Evolutionary conservation across 2,329 filamentous ascomycete species (phyloP).

Genomic region (Lojkania enalia): DNA sequence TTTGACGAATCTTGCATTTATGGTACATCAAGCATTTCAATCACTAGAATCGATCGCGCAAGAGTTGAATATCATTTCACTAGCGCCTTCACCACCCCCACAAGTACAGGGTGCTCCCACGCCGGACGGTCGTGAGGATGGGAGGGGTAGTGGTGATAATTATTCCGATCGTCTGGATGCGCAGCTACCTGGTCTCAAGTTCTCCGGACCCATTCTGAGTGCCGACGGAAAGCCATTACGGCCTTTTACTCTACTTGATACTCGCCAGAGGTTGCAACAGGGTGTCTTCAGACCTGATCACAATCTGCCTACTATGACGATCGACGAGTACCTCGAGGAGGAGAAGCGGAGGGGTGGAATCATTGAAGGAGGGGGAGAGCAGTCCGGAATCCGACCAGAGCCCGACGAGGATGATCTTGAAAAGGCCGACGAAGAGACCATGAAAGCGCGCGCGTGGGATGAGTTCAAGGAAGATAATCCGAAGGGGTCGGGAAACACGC

Average conservation of each 20-base stretch:
- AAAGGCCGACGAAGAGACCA: constrained; percentile 84
- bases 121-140: constrained; percentile 53
- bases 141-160: constrained; percentile 50
- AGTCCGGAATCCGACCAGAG: constrained; percentile 67
- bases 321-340: constrained; percentile 96
- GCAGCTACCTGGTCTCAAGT: constrained; percentile 45
- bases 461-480: constrained; percentile 91
- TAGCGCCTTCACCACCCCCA: constrained; percentile 64
- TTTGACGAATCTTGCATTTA: constrained; percentile 72
- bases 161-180: constrained; percentile 77
- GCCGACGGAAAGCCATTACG: constrained; percentile 81
- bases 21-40: constrained; percentile 79
- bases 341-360: constrained; percentile 83
- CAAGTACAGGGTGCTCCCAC: constrained; percentile 40
- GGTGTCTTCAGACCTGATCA: constrained; percentile 90
- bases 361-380: constrained; percentile 85
- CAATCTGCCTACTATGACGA: constrained; percentile 94
- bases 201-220: constrained; percentile 73
- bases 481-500: constrained; percentile 78
- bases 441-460: constrained; percentile 95
- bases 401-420: constrained; percentile 88
- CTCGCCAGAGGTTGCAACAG: constrained; percentile 71
- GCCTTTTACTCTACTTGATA: constrained; percentile 84
- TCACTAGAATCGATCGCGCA: constrained; percentile 83
- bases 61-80: constrained; percentile 79